Percentiles rank a stretch among this genome's conserved stretches.
Evolutionary conservation across 495 filamentous ascomycete genomes (phyloP).

Genomic region (Penicillium paradoxum): DNA sequence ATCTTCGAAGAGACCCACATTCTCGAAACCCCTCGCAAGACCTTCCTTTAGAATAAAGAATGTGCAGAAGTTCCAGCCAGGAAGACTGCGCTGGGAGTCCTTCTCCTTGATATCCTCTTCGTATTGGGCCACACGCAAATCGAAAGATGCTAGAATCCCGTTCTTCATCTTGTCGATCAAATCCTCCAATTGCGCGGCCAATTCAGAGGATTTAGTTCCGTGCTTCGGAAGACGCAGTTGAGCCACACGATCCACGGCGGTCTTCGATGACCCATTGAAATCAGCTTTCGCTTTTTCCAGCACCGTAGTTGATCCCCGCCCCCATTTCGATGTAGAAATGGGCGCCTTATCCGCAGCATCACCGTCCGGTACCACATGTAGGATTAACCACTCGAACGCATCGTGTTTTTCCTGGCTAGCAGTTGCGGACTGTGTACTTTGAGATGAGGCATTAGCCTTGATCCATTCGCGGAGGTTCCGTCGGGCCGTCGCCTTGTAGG

Average conservation of each 20-base stretch:
- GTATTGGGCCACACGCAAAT: conserved; percentile 85
- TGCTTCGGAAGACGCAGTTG: conserved; percentile 69
- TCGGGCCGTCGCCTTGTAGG: conserved; percentile 75
- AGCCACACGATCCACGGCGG: conserved; percentile 69
- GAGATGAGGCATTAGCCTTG: conserved; percentile 60
- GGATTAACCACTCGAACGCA: conserved; percentile 93
- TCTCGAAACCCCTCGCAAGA: conserved; percentile 88
- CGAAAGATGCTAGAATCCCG: conserved; percentile 83
- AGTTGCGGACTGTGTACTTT: conserved; percentile 27
- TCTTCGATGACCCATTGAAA: conserved; percentile 83
- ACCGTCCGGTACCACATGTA: conserved; percentile 73
- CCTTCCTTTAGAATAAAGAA: conserved; percentile 98
- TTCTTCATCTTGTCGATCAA: conserved; percentile 81
- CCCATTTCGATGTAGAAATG: conserved; percentile 73
- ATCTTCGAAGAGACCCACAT: conserved; percentile 92
- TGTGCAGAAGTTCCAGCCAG: conserved; percentile 98
- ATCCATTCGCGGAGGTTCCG: conserved; percentile 87
- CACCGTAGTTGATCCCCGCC: conserved; percentile 70
- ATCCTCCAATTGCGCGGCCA: conserved; percentile 72
- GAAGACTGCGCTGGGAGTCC: conserved; percentile 79
- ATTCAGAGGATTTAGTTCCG: conserved; percentile 57
- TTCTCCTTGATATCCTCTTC: conserved; percentile 96
- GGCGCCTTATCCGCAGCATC: conserved; percentile 59
- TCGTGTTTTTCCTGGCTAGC: conserved; percentile 76
- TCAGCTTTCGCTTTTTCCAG: conserved; percentile 87